Evolutionary conservation across 768 basidiomycete species (phyloP).

Genomic region (Leccinellum albellum): DNA sequence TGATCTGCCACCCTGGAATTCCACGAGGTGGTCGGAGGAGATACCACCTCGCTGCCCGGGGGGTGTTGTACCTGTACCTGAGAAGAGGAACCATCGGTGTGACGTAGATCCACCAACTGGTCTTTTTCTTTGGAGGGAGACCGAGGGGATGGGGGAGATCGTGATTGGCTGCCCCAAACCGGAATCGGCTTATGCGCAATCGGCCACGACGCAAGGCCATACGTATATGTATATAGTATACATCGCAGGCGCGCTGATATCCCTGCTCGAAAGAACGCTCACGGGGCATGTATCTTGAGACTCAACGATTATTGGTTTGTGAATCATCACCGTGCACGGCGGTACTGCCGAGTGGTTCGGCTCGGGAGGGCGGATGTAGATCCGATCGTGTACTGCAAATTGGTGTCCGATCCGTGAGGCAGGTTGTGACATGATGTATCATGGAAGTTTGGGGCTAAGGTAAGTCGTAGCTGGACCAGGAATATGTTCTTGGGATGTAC

Average conservation of each 20-base stretch:
- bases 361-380: too few species aligned
- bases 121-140: not conserved
- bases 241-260: not conserved
- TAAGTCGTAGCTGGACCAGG: too few species aligned
- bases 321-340: too few species aligned
- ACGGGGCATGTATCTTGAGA: not conserved
- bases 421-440: too few species aligned
- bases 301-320: not conserved
- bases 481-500: too few species aligned
- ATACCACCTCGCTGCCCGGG: not conserved
- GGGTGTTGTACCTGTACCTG: not conserved
- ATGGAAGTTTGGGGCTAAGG: too few species aligned
- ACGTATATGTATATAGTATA: not conserved
- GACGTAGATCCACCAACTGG: not conserved
- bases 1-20: not conserved
- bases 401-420: too few species aligned
- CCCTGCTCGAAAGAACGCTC: not conserved
- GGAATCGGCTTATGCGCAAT: not conserved
- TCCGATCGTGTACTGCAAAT: too few species aligned
- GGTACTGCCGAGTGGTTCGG: too few species aligned
- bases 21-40: not conserved
- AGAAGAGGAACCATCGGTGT: not conserved
- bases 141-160: not conserved
- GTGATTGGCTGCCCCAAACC: not conserved
- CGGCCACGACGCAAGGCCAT: not conserved